Conservation (phyloP, 1,139 yeast species). For the Martiniozyma asiatica region DNA sequence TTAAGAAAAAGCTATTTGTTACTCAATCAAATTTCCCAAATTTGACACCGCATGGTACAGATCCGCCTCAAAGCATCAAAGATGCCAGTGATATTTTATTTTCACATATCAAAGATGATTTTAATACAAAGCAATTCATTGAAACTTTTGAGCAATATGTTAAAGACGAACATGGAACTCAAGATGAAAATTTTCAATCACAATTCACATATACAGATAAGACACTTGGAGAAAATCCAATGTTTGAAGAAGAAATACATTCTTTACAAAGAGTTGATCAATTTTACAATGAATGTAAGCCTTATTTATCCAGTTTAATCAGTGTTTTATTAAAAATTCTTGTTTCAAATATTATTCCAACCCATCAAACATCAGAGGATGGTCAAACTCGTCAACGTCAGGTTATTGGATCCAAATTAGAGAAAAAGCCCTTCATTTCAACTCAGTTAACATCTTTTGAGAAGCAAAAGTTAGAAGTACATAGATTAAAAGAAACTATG, state of each 20-base stretch:
- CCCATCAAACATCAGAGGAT: conserved; percentile 9
- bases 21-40: conserved; percentile 74
- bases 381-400: conserved; percentile 10
- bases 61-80: conserved; percentile 59
- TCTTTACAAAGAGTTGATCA: conserved; percentile 47
- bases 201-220: conserved; percentile 11
- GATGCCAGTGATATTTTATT: conserved; percentile 66
- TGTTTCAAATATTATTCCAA: conserved; percentile 30
- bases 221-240: conserved; percentile 23
- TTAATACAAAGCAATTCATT: conserved; percentile 43
- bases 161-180: conserved; percentile 53
- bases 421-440: conserved; percentile 9
- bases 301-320: conserved; percentile 49
- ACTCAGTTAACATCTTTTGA: conserved; percentile 13
- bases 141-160: conserved; percentile 35
- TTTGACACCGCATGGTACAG: conserved; percentile 43
- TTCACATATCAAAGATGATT: conserved; percentile 51
- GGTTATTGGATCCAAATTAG: conserved; percentile 4
- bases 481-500: conserved; percentile 51
- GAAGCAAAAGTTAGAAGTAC: conserved; percentile 38
- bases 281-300: conserved; percentile 42
- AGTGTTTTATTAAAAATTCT: conserved; percentile 54
- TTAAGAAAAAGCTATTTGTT: conserved; percentile 64
- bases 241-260: conserved; percentile 25
- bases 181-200: conserved; percentile 10